A percentile compares a stretch with the other conserved stretches of the same genome.
phyloP scores from a whole-genome alignment of 2,329 filamentous ascomycete genomes.

The Alternaria sp. region DNA sequence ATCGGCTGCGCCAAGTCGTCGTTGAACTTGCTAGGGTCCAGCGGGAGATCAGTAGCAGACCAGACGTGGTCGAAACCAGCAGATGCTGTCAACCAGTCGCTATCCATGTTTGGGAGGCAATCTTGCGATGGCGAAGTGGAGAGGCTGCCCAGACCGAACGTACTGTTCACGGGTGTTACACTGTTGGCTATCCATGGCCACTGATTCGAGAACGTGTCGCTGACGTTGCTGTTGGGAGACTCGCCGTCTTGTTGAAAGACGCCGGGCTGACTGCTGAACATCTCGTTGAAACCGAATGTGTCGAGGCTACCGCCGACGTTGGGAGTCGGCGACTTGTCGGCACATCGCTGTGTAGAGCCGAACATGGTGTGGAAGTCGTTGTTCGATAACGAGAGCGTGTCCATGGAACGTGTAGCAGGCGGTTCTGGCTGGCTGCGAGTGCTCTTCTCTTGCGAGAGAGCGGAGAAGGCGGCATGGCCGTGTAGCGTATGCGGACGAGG shows the following conservation, averaged over 20 bases:
- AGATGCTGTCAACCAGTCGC: conserved; percentile 44
- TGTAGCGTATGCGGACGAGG: conserved; percentile 53
- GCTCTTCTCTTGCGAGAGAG: conserved; percentile 29
- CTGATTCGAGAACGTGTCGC: conserved; percentile 39
- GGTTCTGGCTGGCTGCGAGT: conserved; percentile 33
- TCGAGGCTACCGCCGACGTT: conserved; percentile 40
- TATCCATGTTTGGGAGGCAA: conserved; percentile 43
- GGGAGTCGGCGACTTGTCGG: conserved; percentile 33
- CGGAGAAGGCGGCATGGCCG: conserved; percentile 38
- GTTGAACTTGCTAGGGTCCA: conserved; percentile 47
- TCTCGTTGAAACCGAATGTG: conserved; percentile 32
- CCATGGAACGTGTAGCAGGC: conserved; percentile 38
- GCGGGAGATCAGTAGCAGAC: conserved; percentile 50
- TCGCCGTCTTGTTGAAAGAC: conserved; percentile 37
- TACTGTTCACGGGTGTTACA: conserved; percentile 33
- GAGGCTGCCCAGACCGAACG: conserved; percentile 44
- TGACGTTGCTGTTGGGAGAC: conserved; percentile 43
- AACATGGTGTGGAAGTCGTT: conserved; percentile 46
- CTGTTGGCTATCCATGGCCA: conserved; percentile 43
- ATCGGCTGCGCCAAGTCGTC: conserved; percentile 46
- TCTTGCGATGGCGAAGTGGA: conserved; percentile 50
- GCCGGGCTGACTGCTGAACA: conserved; percentile 35
- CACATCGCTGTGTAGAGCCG: conserved; percentile 38
- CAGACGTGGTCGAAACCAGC: conserved; percentile 46
- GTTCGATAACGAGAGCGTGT: conserved; percentile 46